Evolutionary conservation across 192 early-diverging fungal genomes (phyloP), one percentile per base, ranked within the genome.

Genomic region (Rhizoclosmatium globosum): DNA sequence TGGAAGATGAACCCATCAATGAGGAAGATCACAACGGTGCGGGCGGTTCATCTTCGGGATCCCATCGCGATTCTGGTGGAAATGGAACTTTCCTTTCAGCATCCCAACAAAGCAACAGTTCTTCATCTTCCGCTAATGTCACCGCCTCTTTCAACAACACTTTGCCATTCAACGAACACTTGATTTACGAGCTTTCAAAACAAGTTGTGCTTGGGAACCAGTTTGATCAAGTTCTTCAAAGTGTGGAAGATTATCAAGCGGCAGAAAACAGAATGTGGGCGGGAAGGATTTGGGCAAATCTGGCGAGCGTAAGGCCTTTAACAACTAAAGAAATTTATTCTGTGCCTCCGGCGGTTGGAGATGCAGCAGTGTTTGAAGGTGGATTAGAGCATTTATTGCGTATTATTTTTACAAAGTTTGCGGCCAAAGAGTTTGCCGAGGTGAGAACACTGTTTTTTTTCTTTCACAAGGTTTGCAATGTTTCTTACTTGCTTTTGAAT

Each of bases 351-450:
- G n/a, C 47, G 3, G 9, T 69, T 69, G 79, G 45, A 9, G 64
- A 38, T 2, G 44, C 73, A 50, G 44, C 21, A 3, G 62, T 72
- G n/a, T 83, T 81, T 62, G 83, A 85, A 47, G 82, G 82, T 39
- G 85, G 88, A 11, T 47, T 89, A n/a, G 88, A 89, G 77, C 74
- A 79, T 41, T 48, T 86, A 2, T 79, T 89, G 48, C 78, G 83
- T 39, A 79, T 83, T 64, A 78, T 89, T 21, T 89, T 89, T 60
- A 89, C 86, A 3, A 82, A 85, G 66, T 89, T 80, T 58, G 86
- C 88, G 3, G 79, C 75, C 46, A 81, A 83, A 66, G 88, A 89
- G 70, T 89, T 85, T 66, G 68, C 66, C 38, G 87, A 87, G 64
- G 74, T 64, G 39, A 71, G 11, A 31, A 45, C 11, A 31, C 23